phyloP scores from a whole-genome alignment of 2,329 filamentous ascomycete species.

The Botrytis elliptica region DNA sequence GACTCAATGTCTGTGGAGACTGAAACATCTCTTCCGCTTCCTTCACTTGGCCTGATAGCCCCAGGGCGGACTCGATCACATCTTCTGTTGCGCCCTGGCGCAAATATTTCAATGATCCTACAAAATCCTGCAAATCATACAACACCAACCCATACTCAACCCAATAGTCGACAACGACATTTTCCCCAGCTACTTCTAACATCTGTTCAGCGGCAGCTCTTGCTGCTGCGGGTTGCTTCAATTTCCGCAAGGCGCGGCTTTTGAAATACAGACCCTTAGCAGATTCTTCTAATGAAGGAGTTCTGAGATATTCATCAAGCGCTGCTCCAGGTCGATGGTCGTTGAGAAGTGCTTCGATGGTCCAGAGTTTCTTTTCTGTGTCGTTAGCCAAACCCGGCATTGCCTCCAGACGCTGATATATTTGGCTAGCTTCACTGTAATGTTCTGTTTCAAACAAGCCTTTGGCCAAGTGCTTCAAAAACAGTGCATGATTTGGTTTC shows the following conservation, averaged over 20 bases:
- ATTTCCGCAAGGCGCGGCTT: conserved; percentile 8
- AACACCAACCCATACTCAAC: conserved; percentile 7
- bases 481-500: conserved; percentile 8
- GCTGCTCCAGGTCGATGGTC: conserved; percentile 10
- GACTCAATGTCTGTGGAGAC: conserved; percentile 1
- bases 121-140: conserved; percentile 3
- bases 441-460: conserved; percentile 13
- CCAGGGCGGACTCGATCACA: conserved; percentile 9
- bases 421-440: conserved; percentile 11
- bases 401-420: conserved; percentile 12
- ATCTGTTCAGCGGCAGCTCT: conserved; percentile 5
- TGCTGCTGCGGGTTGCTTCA: conserved; percentile 11
- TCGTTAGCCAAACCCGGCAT: conserved; percentile 2
- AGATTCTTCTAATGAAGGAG: background rate
- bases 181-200: background rate
- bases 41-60: background rate
- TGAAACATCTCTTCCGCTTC: conserved; percentile 13
- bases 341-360: conserved; percentile 11
- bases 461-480: conserved; percentile 12
- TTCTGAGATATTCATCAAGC: conserved; percentile 8
- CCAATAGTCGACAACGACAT: background rate
- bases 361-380: conserved; percentile 4
- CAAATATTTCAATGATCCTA: conserved; percentile 7
- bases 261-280: background rate
- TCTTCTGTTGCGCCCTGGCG: conserved; percentile 1